These are phyloP conservation scores for Kitagawia praeruptora DNA, from an alignment of 129 eudicot genomes.

Conservation along the genomic window DNA sequence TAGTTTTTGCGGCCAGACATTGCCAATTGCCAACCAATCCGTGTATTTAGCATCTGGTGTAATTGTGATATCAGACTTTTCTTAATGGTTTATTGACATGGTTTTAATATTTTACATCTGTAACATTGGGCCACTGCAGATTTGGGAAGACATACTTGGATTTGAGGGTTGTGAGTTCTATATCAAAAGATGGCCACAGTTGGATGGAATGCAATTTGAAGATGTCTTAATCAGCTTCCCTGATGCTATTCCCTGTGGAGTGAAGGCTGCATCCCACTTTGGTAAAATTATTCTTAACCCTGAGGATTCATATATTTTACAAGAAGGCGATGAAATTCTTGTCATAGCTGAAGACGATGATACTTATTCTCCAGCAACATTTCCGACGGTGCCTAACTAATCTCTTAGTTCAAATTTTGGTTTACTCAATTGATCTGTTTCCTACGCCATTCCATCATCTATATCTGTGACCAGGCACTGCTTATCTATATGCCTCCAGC, in stretches of 20 bases:
- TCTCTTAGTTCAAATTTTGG: constrained; percentile 8
- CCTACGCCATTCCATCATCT: background rate
- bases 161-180: constrained; percentile 87
- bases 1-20: constrained; percentile 4
- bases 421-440: background rate
- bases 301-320: constrained; percentile 69
- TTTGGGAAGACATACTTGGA: constrained; percentile 92
- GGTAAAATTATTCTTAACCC: constrained; percentile 83
- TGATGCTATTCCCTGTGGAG: constrained; percentile 86
- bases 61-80: background rate
- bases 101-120: background rate
- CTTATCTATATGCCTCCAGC: background rate
- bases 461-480: constrained; percentile 1
- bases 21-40: background rate
- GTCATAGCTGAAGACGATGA: constrained; percentile 90
- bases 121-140: constrained; percentile 29
- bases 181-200: constrained; percentile 76
- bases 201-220: constrained; percentile 82
- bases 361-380: constrained; percentile 62
- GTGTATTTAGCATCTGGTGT: background rate
- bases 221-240: constrained; percentile 84
- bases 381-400: constrained; percentile 66
- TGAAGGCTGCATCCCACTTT: constrained; percentile 51
- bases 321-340: constrained; percentile 85
- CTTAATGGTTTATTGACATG: background rate